Conservation (phyloP, 129 eudicot genomes). For the Centrapalus pauciflorus region DNA sequence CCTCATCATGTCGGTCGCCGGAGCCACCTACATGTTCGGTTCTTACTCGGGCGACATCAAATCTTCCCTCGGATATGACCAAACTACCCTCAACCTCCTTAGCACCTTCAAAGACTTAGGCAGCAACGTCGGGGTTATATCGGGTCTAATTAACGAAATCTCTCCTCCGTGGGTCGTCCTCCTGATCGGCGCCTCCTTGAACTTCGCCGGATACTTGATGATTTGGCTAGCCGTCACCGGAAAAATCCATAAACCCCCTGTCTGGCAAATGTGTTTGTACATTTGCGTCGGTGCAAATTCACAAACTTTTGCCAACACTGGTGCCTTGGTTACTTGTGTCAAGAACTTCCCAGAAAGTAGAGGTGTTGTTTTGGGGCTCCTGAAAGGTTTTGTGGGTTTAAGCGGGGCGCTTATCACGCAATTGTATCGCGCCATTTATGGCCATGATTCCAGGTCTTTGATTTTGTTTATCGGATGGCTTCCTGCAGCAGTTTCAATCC, state of each 20-base stretch:
- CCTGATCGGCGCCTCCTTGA: slow-evolving; percentile 51
- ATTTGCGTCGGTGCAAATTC: slow-evolving; percentile 71
- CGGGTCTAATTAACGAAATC: slow-evolving; percentile 65
- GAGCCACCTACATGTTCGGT: slow-evolving; percentile 71
- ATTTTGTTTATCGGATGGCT: slow-evolving; percentile 60
- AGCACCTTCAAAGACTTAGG: slow-evolving; percentile 70
- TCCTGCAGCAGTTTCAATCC: slow-evolving; percentile 40
- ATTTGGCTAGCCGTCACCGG: slow-evolving; percentile 66
- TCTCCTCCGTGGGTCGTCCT: slow-evolving; percentile 76
- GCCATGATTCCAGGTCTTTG: slow-evolving; percentile 34
- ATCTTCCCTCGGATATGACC: slow-evolving; percentile 64
- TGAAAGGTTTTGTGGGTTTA: slow-evolving; percentile 67
- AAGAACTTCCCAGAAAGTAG: slow-evolving; percentile 64
- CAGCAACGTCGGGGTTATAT: slow-evolving; percentile 44
- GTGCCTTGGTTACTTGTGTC: slow-evolving; percentile 65
- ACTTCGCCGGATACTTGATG: slow-evolving; percentile 70
- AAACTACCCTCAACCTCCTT: slow-evolving; percentile 62
- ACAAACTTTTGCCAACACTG: slow-evolving; percentile 62
- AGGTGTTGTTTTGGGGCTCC: slow-evolving; percentile 57
- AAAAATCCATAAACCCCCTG: slow-evolving; percentile 21
- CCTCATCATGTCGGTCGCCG: slow-evolving; percentile 61
- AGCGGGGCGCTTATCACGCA: slow-evolving; percentile 74
- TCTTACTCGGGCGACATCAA: slow-evolving; percentile 63
- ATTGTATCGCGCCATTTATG: slow-evolving; percentile 49
- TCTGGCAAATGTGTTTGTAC: slow-evolving; percentile 73